phyloP scores from a whole-genome alignment of 1,284 basidiomycete genomes.

The Chondrostereum purpureum region DNA sequence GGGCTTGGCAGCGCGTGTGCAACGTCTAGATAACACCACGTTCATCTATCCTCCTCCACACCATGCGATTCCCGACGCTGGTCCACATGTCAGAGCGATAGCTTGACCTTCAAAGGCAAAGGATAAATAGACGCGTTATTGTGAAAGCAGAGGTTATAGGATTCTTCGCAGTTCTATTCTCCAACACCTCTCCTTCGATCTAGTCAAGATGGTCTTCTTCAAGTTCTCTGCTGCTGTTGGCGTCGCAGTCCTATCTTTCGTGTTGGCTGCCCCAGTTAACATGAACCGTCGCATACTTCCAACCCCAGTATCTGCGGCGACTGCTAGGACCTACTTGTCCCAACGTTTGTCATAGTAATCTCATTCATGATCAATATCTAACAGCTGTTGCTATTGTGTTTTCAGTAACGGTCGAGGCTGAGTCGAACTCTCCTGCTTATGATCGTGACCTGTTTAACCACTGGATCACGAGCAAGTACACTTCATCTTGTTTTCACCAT shows the following conservation, averaged over 20 bases:
- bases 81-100: not conserved
- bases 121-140: too few relatives aligned
- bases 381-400: too few relatives aligned
- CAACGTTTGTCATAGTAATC: conserved; percentile 24
- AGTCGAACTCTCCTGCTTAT: conserved; percentile 42
- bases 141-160: not conserved
- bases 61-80: not conserved
- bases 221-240: not conserved
- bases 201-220: not conserved
- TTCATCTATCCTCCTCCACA: too few relatives aligned
- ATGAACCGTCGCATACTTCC: not conserved
- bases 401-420: conserved; percentile 40
- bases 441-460: conserved; percentile 34
- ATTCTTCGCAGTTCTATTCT: not conserved
- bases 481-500: too few relatives aligned
- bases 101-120: too few relatives aligned
- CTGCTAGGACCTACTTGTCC: conserved; percentile 31
- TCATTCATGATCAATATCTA: too few relatives aligned
- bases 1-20: too few relatives aligned
- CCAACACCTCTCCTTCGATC: not conserved
- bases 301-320: conserved; percentile 18
- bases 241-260: conserved; percentile 1
- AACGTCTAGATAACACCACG: too few relatives aligned
- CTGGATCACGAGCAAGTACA: conserved; percentile 34
- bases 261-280: not conserved